A percentile compares a stretch with the other conserved stretches of the same genome.
phyloP scores from a whole-genome alignment of 2,329 filamentous ascomycete genomes.

The Colletotrichum liriopes region DNA sequence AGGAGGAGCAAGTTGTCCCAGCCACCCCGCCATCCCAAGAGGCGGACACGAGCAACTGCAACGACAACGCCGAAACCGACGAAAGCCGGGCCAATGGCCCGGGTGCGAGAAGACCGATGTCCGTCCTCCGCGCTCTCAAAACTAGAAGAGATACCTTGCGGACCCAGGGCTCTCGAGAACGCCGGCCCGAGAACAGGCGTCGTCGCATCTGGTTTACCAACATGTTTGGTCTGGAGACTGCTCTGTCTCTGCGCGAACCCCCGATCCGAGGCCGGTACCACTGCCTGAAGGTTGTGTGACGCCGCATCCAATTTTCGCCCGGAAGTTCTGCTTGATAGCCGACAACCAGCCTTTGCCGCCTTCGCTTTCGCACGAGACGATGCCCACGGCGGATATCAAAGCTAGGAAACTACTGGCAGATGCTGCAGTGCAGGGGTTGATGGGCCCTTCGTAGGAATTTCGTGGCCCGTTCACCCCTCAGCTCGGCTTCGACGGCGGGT shows the following conservation, averaged over 20 bases:
- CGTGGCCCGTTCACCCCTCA: constrained; percentile 62
- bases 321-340: constrained; percentile 58
- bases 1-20: constrained; percentile 52
- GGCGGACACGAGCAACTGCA: constrained; percentile 43
- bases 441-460: constrained; percentile 53
- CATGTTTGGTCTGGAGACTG: constrained; percentile 34
- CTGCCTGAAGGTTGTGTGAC: constrained; percentile 55
- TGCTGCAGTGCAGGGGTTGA: constrained; percentile 47
- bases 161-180: background rate
- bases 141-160: background rate
- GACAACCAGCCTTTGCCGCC: constrained; percentile 52
- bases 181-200: constrained; percentile 13
- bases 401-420: constrained; percentile 54
- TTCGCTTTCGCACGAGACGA: constrained; percentile 52
- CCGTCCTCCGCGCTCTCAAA: constrained; percentile 13
- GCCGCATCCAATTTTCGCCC: constrained; percentile 62
- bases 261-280: constrained; percentile 45
- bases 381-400: constrained; percentile 60
- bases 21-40: constrained; percentile 27
- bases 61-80: constrained; percentile 12
- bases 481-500: constrained; percentile 61
- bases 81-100: background rate
- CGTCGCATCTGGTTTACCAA: constrained; percentile 29
- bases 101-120: background rate
- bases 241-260: constrained; percentile 28